Percentiles rank a stretch among this genome's conserved stretches.
phyloP scores from a whole-genome alignment of 495 filamentous ascomycete species.

The Aspergillus steynii region DNA sequence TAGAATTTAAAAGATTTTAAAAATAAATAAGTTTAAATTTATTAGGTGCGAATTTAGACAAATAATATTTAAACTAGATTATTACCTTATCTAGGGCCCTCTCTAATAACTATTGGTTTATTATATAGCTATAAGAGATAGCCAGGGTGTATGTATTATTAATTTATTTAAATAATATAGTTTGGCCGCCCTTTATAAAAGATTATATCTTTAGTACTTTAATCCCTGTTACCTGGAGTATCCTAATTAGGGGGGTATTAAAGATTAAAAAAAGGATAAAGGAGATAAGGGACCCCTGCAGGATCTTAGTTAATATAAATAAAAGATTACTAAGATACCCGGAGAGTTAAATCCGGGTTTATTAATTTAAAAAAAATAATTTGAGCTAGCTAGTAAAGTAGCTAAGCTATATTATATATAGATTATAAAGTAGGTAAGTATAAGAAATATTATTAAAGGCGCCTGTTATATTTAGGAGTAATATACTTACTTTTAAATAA shows the following conservation, averaged over 20 bases:
- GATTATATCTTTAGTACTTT: too few relatives aligned
- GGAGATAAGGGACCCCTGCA: conserved; percentile 24
- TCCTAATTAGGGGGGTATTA: too few relatives aligned
- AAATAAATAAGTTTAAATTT: conserved; percentile 6
- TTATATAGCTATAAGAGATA: neutral
- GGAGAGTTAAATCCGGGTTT: conserved; percentile 15
- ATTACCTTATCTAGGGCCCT: neutral
- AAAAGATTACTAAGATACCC: conserved; percentile 2
- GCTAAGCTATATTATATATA: conserved; percentile 16
- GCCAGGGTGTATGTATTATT: conserved; percentile 6
- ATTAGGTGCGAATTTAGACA: conserved; percentile 17
- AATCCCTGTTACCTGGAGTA: too few relatives aligned
- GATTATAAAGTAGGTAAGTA: conserved; percentile 22
- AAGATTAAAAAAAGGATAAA: conserved; percentile 18
- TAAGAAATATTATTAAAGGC: conserved; percentile 25
- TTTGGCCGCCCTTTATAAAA: too few relatives aligned
- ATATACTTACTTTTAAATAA: conserved; percentile 12
- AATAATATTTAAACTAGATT: conserved; percentile 16
- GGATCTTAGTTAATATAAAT: conserved; percentile 13
- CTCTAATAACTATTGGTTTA: conserved; percentile 8
- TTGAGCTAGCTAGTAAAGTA: conserved; percentile 11
- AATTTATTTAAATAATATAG: too few relatives aligned
- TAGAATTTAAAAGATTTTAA: conserved; percentile 9
- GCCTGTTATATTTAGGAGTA: conserved; percentile 24
- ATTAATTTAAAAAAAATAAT: conserved; percentile 12